Conservation (phyloP, 164 flowering plant genomes). For the Vitis amurensis region DNA sequence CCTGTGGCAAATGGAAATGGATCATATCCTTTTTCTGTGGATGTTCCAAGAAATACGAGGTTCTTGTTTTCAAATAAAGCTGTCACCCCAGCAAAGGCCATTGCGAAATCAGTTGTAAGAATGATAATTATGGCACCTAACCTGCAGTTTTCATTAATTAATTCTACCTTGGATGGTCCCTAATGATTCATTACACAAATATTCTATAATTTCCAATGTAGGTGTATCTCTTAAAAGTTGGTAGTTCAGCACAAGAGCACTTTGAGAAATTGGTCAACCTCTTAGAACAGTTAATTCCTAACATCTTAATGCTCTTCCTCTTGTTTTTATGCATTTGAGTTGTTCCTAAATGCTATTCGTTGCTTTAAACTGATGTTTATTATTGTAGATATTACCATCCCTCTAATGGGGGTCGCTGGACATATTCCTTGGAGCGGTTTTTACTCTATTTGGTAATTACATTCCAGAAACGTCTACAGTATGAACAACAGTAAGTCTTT, state of each 20-base stretch:
- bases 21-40: slow-evolving; percentile 78
- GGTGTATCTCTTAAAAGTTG: slow-evolving; percentile 89
- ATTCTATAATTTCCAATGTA: slow-evolving; percentile 28
- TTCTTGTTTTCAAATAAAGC: slow-evolving; percentile 86
- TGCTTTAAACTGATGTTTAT: slow-evolving; percentile 11
- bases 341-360: slow-evolving; percentile 5
- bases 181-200: background rate
- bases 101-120: slow-evolving; percentile 93
- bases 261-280: slow-evolving; percentile 94
- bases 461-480: slow-evolving; percentile 78
- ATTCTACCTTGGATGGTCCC: slow-evolving; percentile 7
- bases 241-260: slow-evolving; percentile 66
- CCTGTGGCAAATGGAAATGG: slow-evolving; percentile 95
- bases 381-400: slow-evolving; percentile 89
- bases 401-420: slow-evolving; percentile 99
- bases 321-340: slow-evolving; percentile 8
- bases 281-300: slow-evolving; percentile 83
- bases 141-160: background rate
- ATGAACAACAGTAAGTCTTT: slow-evolving; percentile 74
- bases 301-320: slow-evolving; percentile 17
- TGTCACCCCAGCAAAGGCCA: slow-evolving; percentile 71
- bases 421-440: slow-evolving; percentile 84
- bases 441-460: slow-evolving; percentile 70
- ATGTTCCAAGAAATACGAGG: slow-evolving; percentile 93
- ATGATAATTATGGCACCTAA: background rate